Evolutionary conservation across 306 rosid genomes (phyloP).

Genomic region (Lathyrus sativus): DNA sequence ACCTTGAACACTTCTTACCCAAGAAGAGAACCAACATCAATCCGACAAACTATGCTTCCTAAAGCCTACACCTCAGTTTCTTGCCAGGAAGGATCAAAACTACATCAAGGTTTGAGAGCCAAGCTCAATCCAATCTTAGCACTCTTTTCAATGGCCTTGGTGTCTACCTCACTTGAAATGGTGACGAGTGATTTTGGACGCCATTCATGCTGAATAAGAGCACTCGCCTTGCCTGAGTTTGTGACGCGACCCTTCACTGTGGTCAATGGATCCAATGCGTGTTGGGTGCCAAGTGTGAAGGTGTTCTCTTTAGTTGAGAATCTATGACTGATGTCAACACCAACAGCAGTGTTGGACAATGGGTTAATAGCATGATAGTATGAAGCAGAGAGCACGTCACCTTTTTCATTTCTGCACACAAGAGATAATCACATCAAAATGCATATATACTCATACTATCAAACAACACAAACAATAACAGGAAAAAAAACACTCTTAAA

Average conservation of each 20-base stretch:
- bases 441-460: slow-evolving; percentile 4
- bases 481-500: neutral
- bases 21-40: slow-evolving; percentile 43
- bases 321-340: slow-evolving; percentile 60
- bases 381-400: slow-evolving; percentile 57
- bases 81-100: slow-evolving; percentile 39
- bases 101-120: slow-evolving; percentile 81
- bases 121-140: slow-evolving; percentile 88
- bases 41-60: slow-evolving; percentile 47
- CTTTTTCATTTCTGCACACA: slow-evolving; percentile 78
- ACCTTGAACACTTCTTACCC: slow-evolving; percentile 42
- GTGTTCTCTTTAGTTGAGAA: slow-evolving; percentile 74
- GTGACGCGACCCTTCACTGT: slow-evolving; percentile 75
- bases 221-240: slow-evolving; percentile 76
- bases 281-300: slow-evolving; percentile 76
- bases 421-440: slow-evolving; percentile 25
- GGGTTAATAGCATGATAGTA: slow-evolving; percentile 45
- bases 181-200: slow-evolving; percentile 89
- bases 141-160: slow-evolving; percentile 84
- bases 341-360: slow-evolving; percentile 49
- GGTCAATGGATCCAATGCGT: slow-evolving; percentile 85
- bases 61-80: slow-evolving; percentile 48
- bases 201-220: slow-evolving; percentile 98
- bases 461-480: neutral
- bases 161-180: slow-evolving; percentile 87